These are phyloP conservation scores for Cryphonectria carpinicola DNA, from an alignment of 2,329 filamentous ascomycete species.

Conservation along the genomic window DNA sequence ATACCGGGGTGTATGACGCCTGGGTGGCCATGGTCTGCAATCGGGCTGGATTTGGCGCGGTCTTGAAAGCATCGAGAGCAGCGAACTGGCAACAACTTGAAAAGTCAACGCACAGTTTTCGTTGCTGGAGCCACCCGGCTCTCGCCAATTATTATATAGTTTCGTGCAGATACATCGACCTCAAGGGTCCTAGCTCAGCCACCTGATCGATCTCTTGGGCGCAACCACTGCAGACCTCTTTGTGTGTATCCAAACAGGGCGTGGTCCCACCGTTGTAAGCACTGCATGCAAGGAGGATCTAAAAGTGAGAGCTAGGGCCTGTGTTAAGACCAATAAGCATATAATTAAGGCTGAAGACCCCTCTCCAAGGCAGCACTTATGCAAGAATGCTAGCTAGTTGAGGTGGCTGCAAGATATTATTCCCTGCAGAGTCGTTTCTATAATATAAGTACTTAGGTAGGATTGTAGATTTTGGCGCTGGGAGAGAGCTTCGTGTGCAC, in stretches of 20 bases:
- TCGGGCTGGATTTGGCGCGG: neutral
- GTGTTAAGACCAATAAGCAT: neutral
- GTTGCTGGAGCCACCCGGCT: neutral
- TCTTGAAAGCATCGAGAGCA: neutral
- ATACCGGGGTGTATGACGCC: neutral
- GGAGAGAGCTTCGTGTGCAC: neutral
- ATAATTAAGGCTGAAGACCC: neutral
- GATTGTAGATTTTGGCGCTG: neutral
- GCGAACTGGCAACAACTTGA: neutral
- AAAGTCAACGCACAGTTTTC: neutral
- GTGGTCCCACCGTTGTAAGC: neutral
- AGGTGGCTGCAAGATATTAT: neutral
- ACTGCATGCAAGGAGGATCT: neutral
- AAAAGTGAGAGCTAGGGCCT: neutral
- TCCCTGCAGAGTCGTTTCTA: neutral
- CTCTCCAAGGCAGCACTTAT: too few relatives aligned
- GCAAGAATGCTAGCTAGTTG: neutral
- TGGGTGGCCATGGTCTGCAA: neutral
- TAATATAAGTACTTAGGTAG: neutral
- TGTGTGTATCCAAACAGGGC: neutral
- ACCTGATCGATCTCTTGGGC: neutral
- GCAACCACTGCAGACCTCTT: neutral
- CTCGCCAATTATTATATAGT: neutral
- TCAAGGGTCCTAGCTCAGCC: neutral
- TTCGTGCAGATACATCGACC: neutral